These are phyloP conservation scores for Dictyophora rubrovolvata DNA, from an alignment of 768 basidiomycete genomes.

Conservation along the genomic window DNA sequence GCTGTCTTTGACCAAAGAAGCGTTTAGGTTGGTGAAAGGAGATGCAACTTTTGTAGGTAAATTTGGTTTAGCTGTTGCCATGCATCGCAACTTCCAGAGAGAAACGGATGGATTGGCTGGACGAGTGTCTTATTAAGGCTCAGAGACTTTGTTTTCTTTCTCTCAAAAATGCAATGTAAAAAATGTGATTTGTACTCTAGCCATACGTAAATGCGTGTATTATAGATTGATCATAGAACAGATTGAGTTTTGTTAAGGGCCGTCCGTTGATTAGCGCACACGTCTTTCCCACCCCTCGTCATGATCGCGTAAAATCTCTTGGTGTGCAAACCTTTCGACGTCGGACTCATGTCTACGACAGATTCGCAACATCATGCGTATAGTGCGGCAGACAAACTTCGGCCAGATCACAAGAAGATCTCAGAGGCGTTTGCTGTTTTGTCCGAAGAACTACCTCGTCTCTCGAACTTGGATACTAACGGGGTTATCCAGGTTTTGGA, in stretches of 20 bases:
- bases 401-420: neutral
- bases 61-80: neutral
- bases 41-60: neutral
- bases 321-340: too few species aligned
- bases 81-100: slow-evolving; percentile 3
- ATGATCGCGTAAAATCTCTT: too few species aligned
- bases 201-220: too few species aligned
- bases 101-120: slow-evolving; percentile 3
- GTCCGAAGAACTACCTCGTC: neutral
- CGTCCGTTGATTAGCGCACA: too few species aligned
- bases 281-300: too few species aligned
- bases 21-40: neutral
- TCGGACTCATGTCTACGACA: too few species aligned
- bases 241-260: too few species aligned
- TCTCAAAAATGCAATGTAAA: too few species aligned
- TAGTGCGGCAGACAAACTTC: neutral
- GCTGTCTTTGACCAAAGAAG: neutral
- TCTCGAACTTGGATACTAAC: neutral
- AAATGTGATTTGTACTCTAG: too few species aligned
- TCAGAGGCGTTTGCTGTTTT: neutral
- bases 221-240: too few species aligned
- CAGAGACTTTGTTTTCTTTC: too few species aligned
- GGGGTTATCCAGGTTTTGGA: neutral
- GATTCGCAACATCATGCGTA: too few species aligned
- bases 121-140: neutral